Conservation (phyloP, 805 yeast species). For the Kluyveromyces dobzhanskii region DNA sequence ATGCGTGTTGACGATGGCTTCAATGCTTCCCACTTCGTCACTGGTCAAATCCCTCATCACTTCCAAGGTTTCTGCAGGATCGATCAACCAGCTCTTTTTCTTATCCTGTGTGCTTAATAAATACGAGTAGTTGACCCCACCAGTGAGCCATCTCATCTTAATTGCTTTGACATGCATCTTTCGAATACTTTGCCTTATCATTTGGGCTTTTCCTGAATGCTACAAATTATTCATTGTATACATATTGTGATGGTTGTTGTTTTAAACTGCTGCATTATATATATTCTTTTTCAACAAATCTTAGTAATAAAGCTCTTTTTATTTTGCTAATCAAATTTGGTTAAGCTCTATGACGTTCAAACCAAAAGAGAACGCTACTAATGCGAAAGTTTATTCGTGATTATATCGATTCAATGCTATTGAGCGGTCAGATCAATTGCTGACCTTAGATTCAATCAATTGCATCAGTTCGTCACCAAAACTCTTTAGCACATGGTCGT, state of each 20-base stretch:
- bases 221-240: background rate
- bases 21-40: conserved; percentile 39
- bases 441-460: background rate
- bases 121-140: conserved; percentile 81
- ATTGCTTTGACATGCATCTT: conserved; percentile 75
- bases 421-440: too few species aligned
- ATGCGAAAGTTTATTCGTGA: too few species aligned
- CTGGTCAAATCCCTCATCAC: conserved; percentile 39
- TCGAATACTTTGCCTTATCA: conserved; percentile 23
- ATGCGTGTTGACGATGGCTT: conserved; percentile 87
- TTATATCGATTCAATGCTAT: too few species aligned
- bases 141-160: conserved; percentile 92
- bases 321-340: too few species aligned
- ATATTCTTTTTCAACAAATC: too few species aligned
- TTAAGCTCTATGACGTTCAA: too few species aligned
- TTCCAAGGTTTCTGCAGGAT: conserved; percentile 85
- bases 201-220: background rate
- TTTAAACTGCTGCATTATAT: background rate
- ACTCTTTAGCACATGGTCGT: background rate
- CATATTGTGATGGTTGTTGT: background rate
- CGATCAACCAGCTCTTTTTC: conserved; percentile 71
- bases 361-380: too few species aligned
- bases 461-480: conserved; percentile 2
- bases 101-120: conserved; percentile 54
- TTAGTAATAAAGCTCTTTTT: too few species aligned